A percentile compares a stretch with the other conserved stretches of the same genome.
These are phyloP conservation scores for Priceomyces fermenticarens DNA, from an alignment of 805 yeast species.

Conservation along the genomic window DNA sequence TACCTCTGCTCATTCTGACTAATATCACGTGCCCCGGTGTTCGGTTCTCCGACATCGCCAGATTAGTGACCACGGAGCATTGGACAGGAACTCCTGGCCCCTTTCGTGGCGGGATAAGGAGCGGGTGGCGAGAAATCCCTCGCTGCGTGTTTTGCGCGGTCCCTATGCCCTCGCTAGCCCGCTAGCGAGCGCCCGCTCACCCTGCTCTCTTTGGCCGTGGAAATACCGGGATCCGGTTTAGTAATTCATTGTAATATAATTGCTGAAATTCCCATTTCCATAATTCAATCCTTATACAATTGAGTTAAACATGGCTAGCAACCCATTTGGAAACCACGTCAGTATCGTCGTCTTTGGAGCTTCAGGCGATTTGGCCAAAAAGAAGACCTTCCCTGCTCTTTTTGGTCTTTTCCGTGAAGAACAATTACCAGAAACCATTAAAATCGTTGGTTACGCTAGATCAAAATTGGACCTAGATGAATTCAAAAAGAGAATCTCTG, in stretches of 20 bases:
- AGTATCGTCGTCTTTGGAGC: slow-evolving; percentile 88
- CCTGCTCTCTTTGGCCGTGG: not conserved
- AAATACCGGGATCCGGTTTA: not conserved
- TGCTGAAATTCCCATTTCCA: not conserved
- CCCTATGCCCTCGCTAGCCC: too few relatives aligned
- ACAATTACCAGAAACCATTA: slow-evolving; percentile 62
- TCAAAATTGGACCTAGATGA: slow-evolving; percentile 68
- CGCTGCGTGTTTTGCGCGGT: too few relatives aligned
- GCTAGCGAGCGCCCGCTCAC: not conserved
- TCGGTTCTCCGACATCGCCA: too few relatives aligned
- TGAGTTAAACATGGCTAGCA: slow-evolving; percentile 19
- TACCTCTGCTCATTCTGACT: too few relatives aligned
- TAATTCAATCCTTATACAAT: too few relatives aligned
- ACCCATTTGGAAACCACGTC: slow-evolving; percentile 60
- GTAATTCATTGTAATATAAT: not conserved
- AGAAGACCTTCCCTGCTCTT: slow-evolving; percentile 88
- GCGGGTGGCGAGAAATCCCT: too few relatives aligned
- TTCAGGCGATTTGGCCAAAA: slow-evolving; percentile 91
- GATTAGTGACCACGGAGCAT: too few relatives aligned
- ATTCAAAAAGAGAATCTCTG: slow-evolving; percentile 62
- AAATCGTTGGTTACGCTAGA: slow-evolving; percentile 90
- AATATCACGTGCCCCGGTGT: too few relatives aligned
- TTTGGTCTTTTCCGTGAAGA: slow-evolving; percentile 70
- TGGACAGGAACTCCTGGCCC: too few relatives aligned
- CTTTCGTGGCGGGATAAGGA: too few relatives aligned